These are phyloP conservation scores for Fusarium sp. DNA, from an alignment of 2,329 filamentous ascomycete species.

Conservation along the genomic window DNA sequence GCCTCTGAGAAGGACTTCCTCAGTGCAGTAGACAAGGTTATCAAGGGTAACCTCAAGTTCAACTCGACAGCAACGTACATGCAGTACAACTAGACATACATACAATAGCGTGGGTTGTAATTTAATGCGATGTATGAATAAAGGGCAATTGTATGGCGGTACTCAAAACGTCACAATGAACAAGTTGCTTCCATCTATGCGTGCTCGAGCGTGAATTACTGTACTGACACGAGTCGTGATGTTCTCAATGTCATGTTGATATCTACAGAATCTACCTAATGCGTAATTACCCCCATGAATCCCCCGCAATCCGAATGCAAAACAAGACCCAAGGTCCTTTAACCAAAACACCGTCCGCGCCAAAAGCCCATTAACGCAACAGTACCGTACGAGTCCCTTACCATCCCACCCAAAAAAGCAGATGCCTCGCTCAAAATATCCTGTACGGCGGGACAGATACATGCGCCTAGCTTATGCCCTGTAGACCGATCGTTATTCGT, in stretches of 20 bases:
- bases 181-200: constrained; percentile 30
- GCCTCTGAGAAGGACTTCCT: constrained; percentile 99
- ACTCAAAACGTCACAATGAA: constrained; percentile 46
- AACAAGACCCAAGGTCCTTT: constrained; percentile 14
- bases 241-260: constrained; percentile 21
- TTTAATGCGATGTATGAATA: constrained; percentile 55
- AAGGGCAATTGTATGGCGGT: constrained; percentile 44
- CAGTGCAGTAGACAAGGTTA: constrained; percentile 98
- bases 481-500: constrained; percentile 41
- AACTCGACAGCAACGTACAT: constrained; percentile 98
- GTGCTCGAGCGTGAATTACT: neutral
- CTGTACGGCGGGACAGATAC: neutral
- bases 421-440: constrained; percentile 6
- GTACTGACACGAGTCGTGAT: neutral
- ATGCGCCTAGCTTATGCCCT: constrained; percentile 7
- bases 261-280: constrained; percentile 38
- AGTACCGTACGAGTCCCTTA: constrained; percentile 12
- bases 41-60: constrained; percentile 99
- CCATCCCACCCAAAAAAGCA: constrained; percentile 15
- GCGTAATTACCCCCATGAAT: constrained; percentile 17
- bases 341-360: constrained; percentile 41
- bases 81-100: constrained; percentile 88
- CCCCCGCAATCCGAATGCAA: constrained; percentile 18
- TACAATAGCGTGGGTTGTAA: constrained; percentile 40
- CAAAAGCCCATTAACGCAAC: constrained; percentile 29